Evolutionary conservation across 176 grass and related monocot species (phyloP), one percentile per base, ranked within the genome.

Genomic region (Oryza officinalis): DNA sequence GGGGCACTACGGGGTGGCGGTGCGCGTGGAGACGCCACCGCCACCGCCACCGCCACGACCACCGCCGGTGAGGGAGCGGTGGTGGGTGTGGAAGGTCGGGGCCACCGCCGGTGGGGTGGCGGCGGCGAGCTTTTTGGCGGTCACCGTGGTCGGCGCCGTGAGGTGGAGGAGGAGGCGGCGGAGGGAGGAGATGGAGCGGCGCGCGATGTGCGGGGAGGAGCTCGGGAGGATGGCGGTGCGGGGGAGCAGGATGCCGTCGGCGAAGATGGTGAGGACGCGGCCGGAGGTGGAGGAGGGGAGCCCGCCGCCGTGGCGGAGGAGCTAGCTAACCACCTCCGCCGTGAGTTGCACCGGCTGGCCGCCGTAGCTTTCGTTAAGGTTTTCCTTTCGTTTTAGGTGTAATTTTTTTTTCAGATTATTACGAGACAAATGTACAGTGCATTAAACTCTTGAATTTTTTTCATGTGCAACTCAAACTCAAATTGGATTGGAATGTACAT

Each of bases 151-250:
- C 10, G n/a, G 38, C 25, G 84, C 75, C 13, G 75, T 87, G 5
- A 68, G 88, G 46, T 90, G 84, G 84, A 54, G 49, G 30, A 83
- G 84, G 69, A 75, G 47, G 75, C 79, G 84, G 27, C 43, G 84
- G 75, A 87, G 88, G 88, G 84, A 90, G 80, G 88, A 86, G 40
- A 90, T 90, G 88, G 88, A 87, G 18, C 11, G 20, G 69, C 69
- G 49, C 15, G 69, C 88, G 0, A 10, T 74, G 37, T 80, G 47
- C 3, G 84, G 69, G 6, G 84, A 87, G 75, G 88, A 87, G 49
- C 84, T 90, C 0, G 84, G 84, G 15, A 79, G 84, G 49, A 83
- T 83, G 80, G 65, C 80, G 4, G 84, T 90, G 63, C 45, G 38
- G 2, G 88, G 84, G 49, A 90, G 88, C 69, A 83, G 61, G 69